A percentile compares a stretch with the other conserved stretches of the same genome.
These are phyloP conservation scores for Dittrichia graveolens DNA, from an alignment of 129 eudicot genomes.

Conservation along the genomic window DNA sequence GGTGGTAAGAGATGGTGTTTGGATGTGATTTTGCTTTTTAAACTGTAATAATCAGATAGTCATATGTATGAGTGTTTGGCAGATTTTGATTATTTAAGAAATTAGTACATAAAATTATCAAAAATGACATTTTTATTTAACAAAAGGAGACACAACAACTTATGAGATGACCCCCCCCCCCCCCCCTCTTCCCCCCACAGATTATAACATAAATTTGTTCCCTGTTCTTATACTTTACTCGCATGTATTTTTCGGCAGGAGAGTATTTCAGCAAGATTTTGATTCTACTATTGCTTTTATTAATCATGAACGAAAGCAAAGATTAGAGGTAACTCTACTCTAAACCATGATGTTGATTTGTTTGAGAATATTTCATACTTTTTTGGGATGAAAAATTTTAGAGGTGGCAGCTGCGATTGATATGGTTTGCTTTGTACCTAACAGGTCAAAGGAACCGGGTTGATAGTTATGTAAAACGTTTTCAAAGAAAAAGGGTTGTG, in stretches of 20 bases:
- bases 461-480: not conserved
- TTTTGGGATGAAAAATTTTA: not conserved
- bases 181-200: too few species aligned
- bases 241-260: slow-evolving; percentile 45
- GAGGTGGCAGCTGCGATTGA: not conserved
- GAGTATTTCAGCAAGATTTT: slow-evolving; percentile 82
- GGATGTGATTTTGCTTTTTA: not conserved
- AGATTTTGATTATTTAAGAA: too few species aligned
- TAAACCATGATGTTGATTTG: slow-evolving; percentile 14
- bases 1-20: not conserved
- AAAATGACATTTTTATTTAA: too few species aligned
- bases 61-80: too few species aligned
- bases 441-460: not conserved
- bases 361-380: not conserved
- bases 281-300: slow-evolving; percentile 79
- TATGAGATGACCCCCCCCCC: too few species aligned
- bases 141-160: too few species aligned
- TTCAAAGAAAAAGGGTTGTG: too few species aligned
- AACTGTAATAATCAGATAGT: too few species aligned
- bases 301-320: slow-evolving; percentile 88
- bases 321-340: slow-evolving; percentile 61
- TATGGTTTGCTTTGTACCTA: not conserved
- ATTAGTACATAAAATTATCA: too few species aligned
- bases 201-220: not conserved
- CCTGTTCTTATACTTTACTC: too few species aligned